Conservation (phyloP, 495 filamentous ascomycete species). For the Xylaria intraflava region DNA sequence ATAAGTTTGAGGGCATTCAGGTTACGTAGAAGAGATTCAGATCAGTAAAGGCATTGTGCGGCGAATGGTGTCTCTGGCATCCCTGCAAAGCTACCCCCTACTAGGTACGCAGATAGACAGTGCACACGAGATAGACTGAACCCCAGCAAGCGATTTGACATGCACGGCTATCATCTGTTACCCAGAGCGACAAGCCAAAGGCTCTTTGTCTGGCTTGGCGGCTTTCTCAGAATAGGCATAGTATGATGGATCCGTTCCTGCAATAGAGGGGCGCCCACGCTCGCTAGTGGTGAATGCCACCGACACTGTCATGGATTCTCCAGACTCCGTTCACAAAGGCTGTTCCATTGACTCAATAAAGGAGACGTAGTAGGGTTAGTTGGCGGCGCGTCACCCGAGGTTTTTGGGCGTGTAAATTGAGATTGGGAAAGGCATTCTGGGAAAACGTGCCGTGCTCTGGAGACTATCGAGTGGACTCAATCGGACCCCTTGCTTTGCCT, state of each 20-base stretch:
- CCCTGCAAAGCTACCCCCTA: conserved; percentile 23
- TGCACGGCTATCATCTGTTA: conserved; percentile 17
- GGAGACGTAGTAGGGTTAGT: not conserved
- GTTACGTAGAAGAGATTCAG: conserved; percentile 16
- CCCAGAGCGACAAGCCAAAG: no score
- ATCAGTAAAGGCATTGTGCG: conserved; percentile 31
- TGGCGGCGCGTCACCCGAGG: not conserved
- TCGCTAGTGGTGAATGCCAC: no score
- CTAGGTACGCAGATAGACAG: not conserved
- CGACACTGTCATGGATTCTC: not conserved
- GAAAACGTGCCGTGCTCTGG: no score
- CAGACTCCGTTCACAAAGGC: not conserved
- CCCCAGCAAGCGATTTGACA: conserved; percentile 12
- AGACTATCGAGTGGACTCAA: no score
- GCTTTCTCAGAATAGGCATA: conserved; percentile 8
- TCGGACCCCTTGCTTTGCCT: conserved; percentile 5
- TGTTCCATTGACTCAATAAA: not conserved
- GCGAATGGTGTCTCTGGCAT: conserved; percentile 43
- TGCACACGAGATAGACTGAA: conserved; percentile 2
- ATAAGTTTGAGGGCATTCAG: conserved; percentile 18
- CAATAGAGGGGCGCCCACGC: not conserved
- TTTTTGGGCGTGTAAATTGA: not conserved
- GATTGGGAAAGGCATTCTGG: not conserved
- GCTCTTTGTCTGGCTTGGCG: conserved; percentile 16
- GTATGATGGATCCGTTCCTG: not conserved